These are phyloP conservation scores for Crepidotus variabilis DNA, from an alignment of 768 basidiomycete species.

Conservation along the genomic window DNA sequence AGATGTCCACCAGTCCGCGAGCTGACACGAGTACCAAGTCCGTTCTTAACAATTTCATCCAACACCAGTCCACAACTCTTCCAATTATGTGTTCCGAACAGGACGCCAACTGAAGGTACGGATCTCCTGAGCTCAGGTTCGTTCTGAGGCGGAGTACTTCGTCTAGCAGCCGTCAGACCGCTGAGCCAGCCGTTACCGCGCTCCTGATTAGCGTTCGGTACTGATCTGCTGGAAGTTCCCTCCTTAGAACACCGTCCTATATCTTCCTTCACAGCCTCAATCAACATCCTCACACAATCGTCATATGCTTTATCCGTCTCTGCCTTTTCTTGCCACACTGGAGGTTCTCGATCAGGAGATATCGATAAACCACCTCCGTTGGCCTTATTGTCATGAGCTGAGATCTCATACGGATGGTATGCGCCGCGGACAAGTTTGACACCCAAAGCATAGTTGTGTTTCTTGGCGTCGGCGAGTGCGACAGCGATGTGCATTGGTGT, in stretches of 20 bases:
- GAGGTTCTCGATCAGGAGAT: slow-evolving; percentile 54
- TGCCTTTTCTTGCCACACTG: slow-evolving; percentile 65
- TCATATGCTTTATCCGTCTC: slow-evolving; percentile 79
- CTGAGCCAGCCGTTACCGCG: no score
- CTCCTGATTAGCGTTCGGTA: no score
- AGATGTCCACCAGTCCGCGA: not conserved
- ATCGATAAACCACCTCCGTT: slow-evolving; percentile 33
- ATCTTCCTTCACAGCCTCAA: slow-evolving; percentile 53
- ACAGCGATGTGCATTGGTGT: slow-evolving; percentile 66
- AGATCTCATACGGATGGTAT: slow-evolving; percentile 76
- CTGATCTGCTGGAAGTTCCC: no score
- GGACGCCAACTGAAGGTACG: slow-evolving; percentile 45
- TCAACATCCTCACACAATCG: slow-evolving; percentile 50
- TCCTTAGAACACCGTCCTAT: slow-evolving; percentile 19
- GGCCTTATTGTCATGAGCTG: slow-evolving; percentile 33
- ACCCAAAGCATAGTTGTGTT: slow-evolving; percentile 70
- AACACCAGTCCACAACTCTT: slow-evolving; percentile 60
- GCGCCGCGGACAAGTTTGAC: slow-evolving; percentile 93
- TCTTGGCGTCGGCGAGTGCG: slow-evolving; percentile 61
- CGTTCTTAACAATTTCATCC: slow-evolving; percentile 50
- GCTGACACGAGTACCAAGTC: slow-evolving; percentile 39
- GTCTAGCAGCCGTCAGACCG: no score
- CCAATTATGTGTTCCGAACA: slow-evolving; percentile 90
- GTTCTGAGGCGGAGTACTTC: not conserved
- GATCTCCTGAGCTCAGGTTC: not conserved